phyloP scores from a whole-genome alignment of 345 rosid species.

The Stellera chamaejasme region DNA sequence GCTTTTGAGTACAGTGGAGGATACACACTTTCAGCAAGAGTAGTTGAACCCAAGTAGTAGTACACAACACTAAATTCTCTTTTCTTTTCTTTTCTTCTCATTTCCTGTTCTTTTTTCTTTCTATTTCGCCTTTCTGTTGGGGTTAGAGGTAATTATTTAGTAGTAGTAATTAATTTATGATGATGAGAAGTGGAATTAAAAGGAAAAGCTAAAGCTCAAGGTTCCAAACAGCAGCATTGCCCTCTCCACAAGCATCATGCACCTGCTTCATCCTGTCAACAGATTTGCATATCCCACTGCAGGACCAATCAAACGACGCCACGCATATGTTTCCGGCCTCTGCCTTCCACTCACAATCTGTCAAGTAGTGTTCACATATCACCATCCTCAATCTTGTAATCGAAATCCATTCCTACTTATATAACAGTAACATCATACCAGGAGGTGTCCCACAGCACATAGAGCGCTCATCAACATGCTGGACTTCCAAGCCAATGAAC shows the following conservation, averaged over 20 bases:
- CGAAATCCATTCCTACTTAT: neutral
- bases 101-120: neutral
- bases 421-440: constrained; percentile 17
- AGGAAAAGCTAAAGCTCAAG: constrained; percentile 13
- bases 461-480: constrained; percentile 70
- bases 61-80: too few species aligned
- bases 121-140: neutral
- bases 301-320: constrained; percentile 85
- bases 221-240: constrained; percentile 51
- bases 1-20: constrained; percentile 77
- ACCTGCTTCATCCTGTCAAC: constrained; percentile 60
- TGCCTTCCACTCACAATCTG: constrained; percentile 74
- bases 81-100: neutral
- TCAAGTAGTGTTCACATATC: neutral
- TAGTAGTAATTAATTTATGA: too few species aligned
- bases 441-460: constrained; percentile 95
- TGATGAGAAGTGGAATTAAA: too few species aligned
- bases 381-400: too few species aligned
- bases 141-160: neutral
- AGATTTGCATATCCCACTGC: constrained; percentile 88
- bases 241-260: constrained; percentile 74
- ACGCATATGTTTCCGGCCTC: constrained; percentile 64
- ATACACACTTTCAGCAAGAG: constrained; percentile 39
- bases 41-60: constrained; percentile 54
- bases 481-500: constrained; percentile 79